phyloP scores from a whole-genome alignment of 2,329 filamentous ascomycete species.

The Penicillium sp. region DNA sequence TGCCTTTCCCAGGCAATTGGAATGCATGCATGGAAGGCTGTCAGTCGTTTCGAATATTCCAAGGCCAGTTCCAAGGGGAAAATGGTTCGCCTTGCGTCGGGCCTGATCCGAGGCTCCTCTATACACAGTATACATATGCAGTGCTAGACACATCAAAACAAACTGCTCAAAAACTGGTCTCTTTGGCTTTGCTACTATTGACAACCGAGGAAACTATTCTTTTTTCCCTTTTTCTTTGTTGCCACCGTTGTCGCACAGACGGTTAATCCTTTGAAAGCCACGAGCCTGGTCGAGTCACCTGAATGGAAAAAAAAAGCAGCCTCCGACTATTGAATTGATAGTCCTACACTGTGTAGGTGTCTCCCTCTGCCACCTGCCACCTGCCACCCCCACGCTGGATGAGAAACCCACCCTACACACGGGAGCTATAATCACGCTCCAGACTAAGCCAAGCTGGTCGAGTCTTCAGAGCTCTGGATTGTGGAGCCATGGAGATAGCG shows the following conservation, averaged over 20 bases:
- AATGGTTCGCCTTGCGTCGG: constrained; percentile 3
- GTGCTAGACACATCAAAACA: neutral
- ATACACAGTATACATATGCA: too few species aligned
- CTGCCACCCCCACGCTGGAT: neutral
- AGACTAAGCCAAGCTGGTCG: neutral
- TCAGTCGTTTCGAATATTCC: constrained; percentile 20
- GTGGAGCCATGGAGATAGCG: constrained; percentile 22
- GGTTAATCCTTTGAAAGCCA: constrained; percentile 5
- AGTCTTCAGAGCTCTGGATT: constrained; percentile 2
- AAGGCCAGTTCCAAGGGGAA: neutral
- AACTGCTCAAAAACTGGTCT: constrained; percentile 4
- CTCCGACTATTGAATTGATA: constrained; percentile 1
- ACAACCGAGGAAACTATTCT: neutral
- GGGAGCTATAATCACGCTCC: too few species aligned
- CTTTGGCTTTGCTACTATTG: constrained; percentile 14
- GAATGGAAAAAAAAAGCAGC: neutral
- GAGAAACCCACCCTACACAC: neutral
- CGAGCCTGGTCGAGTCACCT: constrained; percentile 1
- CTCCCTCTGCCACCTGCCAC: too few species aligned
- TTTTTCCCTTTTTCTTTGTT: constrained; percentile 7
- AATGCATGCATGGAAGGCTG: constrained; percentile 25
- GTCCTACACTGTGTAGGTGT: neutral
- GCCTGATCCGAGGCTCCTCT: neutral
- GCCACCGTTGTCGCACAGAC: constrained; percentile 31
- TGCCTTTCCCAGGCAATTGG: constrained; percentile 1